phyloP scores from a whole-genome alignment of 129 eudicot species.

The carrot (Daucus carota) region DNA sequence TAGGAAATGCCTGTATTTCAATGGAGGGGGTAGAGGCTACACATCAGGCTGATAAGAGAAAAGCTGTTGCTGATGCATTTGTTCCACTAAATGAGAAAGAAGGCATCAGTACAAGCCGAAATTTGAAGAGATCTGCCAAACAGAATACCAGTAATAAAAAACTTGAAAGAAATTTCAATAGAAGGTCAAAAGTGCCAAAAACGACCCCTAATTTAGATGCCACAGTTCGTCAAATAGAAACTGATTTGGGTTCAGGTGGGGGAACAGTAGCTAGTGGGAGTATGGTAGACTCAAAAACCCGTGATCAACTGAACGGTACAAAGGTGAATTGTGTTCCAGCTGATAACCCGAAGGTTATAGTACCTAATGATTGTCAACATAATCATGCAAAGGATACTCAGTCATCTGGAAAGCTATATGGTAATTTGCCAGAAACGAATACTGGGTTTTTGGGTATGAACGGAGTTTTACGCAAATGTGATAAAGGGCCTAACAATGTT shows the following conservation, averaged over 20 bases:
- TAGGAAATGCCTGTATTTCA: slow-evolving; percentile 10
- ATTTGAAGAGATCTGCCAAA: slow-evolving; percentile 10
- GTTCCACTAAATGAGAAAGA: slow-evolving; percentile 14
- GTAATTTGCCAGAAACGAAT: slow-evolving; percentile 15
- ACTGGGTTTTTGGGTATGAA: slow-evolving; percentile 12
- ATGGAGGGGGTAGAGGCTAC: slow-evolving; percentile 17
- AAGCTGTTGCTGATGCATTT: neutral
- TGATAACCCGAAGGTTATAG: slow-evolving; percentile 16
- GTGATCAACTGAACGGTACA: neutral
- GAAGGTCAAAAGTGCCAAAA: slow-evolving; percentile 18
- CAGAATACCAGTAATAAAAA: slow-evolving; percentile 8
- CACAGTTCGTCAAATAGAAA: slow-evolving; percentile 13
- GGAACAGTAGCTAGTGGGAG: slow-evolving; percentile 8
- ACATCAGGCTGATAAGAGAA: slow-evolving; percentile 5
- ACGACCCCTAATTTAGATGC: slow-evolving; percentile 6
- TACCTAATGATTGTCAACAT: slow-evolving; percentile 10
- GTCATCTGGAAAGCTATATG: slow-evolving; percentile 14
- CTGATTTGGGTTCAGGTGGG: slow-evolving; percentile 6
- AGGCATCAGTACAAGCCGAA: slow-evolving; percentile 13
- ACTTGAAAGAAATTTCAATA: slow-evolving; percentile 16
- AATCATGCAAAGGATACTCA: slow-evolving; percentile 18
- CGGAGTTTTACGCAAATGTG: slow-evolving; percentile 36
- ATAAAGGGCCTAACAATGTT: slow-evolving; percentile 10
- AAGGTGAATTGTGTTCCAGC: slow-evolving; percentile 27
- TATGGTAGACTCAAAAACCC: slow-evolving; percentile 1